Percentiles rank a stretch among this genome's conserved stretches.
These are phyloP conservation scores for Neophaeococcomyces mojaviensis DNA, from an alignment of 2,329 filamentous ascomycete species.

Conservation along the genomic window DNA sequence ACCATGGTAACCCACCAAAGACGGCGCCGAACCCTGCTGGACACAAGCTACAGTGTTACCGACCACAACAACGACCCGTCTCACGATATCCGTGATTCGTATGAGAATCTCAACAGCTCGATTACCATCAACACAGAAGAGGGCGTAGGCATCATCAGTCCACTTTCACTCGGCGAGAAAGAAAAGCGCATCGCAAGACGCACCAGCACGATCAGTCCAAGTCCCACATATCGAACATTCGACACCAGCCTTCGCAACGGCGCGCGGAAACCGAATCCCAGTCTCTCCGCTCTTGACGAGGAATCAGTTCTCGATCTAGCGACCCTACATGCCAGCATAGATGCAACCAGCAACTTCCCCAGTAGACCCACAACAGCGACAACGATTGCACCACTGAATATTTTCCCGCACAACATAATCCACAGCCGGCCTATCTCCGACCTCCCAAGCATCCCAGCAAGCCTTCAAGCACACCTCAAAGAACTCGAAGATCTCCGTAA, in stretches of 20 bases:
- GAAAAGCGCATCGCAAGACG: not conserved
- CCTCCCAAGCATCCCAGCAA: conserved; percentile 1
- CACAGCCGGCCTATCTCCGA: not conserved
- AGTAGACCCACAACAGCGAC: not conserved
- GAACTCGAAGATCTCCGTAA: conserved; percentile 3
- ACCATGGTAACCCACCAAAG: conserved; percentile 23
- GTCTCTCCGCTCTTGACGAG: not conserved
- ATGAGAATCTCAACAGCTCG: not conserved
- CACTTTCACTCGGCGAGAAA: not conserved
- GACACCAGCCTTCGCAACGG: not conserved
- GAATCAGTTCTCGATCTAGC: not conserved
- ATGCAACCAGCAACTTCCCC: not conserved
- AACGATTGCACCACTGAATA: not conserved
- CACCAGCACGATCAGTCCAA: conserved; percentile 1
- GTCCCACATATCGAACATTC: conserved; percentile 3
- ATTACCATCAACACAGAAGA: not conserved
- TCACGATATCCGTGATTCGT: not conserved
- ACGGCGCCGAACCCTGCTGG: conserved; percentile 25
- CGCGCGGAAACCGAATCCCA: not conserved
- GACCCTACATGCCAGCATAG: not conserved
- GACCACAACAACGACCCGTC: too few relatives aligned
- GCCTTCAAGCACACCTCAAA: conserved; percentile 14
- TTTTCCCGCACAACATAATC: not conserved
- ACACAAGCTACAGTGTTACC: too few relatives aligned
- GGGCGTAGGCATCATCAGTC: not conserved